Base-by-base conservation (phyloP, 2,329 filamentous ascomycete genomes). In the Calonectria henricotiae region DNA sequence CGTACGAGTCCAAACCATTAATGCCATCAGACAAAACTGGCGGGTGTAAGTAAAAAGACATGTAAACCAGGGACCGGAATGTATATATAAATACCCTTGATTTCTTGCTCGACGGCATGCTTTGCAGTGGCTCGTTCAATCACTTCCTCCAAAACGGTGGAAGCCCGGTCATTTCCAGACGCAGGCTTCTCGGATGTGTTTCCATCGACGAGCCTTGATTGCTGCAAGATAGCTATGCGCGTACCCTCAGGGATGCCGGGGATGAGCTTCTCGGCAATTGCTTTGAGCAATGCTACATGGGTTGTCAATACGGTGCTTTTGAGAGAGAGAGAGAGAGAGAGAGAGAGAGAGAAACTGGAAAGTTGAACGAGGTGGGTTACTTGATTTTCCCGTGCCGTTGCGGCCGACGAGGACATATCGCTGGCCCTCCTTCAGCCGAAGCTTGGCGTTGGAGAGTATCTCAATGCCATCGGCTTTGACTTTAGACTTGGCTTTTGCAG, bases 311-410 rank as follows among this genome's bases (percentile, higher is more conserved):
- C 32, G 30, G 9, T 3, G 7, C 5, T 4, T 5, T 4, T 5
- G 30, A 23, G 27, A 30, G 8, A 11, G 23, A 23, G 5, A 2
- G 20, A 20, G 30, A 23, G 27, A 30, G 8, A 11, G 23, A 23
- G 5, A 2, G 20, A 20, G 20, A 20, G 20, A 20, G 20, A 20
- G 20, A 30, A 7, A 30, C 7, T 30, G 27, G 27, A 7, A 11
- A 3, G 1, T 35, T 37, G 20, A 27, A 58, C 6, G 5, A 23
- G 70, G n/a, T 15, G 25, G 8, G 30, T 6, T 81, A 92, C 91
- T 96, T 4, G 93, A 95, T 79, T 97, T 97, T 6, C 94, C 94
- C 2, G 91, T 92, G 0, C 94, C 94, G 81, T 97, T 97, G 7
- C 93, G 88, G 0, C 94, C 94, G 23, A 96, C 86, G 1, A 97